These are phyloP conservation scores for Alternaria solani DNA, from an alignment of 2,329 filamentous ascomycete genomes.

Conservation along the genomic window DNA sequence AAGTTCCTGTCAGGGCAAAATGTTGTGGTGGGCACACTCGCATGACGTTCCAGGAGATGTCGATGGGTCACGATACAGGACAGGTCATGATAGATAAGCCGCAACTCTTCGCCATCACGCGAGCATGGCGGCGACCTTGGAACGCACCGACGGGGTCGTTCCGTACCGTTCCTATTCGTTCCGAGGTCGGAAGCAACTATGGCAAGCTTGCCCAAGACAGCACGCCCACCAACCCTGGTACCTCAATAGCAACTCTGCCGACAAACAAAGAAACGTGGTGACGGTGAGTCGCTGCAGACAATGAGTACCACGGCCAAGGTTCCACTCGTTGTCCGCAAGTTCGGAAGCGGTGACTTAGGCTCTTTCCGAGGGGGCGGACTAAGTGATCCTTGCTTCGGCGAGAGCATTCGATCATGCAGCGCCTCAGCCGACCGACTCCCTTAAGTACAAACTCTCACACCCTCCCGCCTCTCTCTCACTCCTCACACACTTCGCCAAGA, in stretches of 20 bases:
- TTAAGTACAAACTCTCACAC: constrained; percentile 21
- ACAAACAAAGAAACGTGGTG: constrained; percentile 7
- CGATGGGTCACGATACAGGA: background rate
- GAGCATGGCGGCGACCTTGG: background rate
- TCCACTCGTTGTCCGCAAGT: constrained; percentile 10
- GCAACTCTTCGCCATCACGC: constrained; percentile 15
- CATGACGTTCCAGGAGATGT: background rate
- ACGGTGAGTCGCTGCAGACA: constrained; percentile 9
- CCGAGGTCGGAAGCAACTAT: constrained; percentile 28
- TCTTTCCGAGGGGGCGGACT: constrained; percentile 26
- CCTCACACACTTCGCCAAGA: constrained; percentile 2
- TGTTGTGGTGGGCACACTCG: background rate
- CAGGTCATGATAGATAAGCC: constrained; percentile 2
- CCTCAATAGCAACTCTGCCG: constrained; percentile 11
- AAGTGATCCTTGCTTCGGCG: constrained; percentile 28
- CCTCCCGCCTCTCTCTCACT: constrained; percentile 16
- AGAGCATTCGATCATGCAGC: constrained; percentile 31
- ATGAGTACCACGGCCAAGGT: constrained; percentile 2
- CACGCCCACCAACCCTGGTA: background rate
- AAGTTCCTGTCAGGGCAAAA: background rate
- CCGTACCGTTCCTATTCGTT: constrained; percentile 21
- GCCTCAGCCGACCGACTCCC: constrained; percentile 14
- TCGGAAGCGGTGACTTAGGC: constrained; percentile 29
- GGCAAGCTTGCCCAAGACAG: background rate
- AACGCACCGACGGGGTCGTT: constrained; percentile 1